A percentile compares a stretch with the other conserved stretches of the same genome.
These are phyloP conservation scores for Daedalea quercina DNA, from an alignment of 768 basidiomycete genomes.

Conservation along the genomic window DNA sequence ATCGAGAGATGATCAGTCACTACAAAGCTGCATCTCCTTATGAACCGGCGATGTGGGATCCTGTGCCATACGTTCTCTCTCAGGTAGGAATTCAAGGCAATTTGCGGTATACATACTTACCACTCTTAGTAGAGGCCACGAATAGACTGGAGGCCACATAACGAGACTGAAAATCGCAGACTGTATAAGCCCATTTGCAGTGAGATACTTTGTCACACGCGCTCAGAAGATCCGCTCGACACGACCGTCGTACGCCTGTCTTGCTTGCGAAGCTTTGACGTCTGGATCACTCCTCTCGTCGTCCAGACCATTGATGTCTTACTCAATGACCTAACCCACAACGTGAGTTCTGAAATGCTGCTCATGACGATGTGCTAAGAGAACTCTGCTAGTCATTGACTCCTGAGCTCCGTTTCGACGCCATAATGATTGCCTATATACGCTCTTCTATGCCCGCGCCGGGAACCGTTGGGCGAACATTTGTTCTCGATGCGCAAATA, in stretches of 20 bases:
- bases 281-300: constrained; percentile 53
- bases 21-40: constrained; percentile 33
- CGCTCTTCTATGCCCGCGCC: constrained; percentile 11
- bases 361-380: background rate
- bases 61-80: constrained; percentile 33
- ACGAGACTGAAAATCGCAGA: no score
- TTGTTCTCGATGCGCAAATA: background rate
- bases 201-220: no score
- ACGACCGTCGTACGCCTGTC: constrained; percentile 36
- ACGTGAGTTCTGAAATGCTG: constrained; percentile 29
- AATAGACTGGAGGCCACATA: no score
- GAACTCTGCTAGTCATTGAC: constrained; percentile 24
- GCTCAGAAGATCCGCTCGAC: background rate
- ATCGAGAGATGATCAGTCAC: constrained; percentile 28
- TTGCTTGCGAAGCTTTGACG: constrained; percentile 28
- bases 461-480: background rate
- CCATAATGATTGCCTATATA: constrained; percentile 36
- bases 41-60: constrained; percentile 38
- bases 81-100: no score
- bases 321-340: constrained; percentile 38
- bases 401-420: constrained; percentile 33
- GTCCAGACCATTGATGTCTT: constrained; percentile 36
- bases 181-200: no score
- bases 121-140: no score
- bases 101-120: no score